Base-by-base conservation (phyloP, 2,329 filamentous ascomycete genomes). In the Venturia carpophila region DNA sequence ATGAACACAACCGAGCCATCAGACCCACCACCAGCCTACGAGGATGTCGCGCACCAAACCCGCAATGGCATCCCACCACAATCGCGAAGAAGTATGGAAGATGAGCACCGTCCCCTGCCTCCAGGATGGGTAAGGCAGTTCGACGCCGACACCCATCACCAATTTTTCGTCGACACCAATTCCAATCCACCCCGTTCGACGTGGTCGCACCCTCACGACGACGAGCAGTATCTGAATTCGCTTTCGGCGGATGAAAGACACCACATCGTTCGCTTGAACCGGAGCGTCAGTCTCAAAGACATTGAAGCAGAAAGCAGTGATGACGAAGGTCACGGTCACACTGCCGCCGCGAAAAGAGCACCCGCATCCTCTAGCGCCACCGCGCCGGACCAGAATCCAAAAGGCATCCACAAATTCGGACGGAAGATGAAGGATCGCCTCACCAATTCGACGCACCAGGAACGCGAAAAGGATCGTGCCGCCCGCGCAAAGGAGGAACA, bases 181-280 rank as follows among this genome's bases (percentile, higher is more conserved):
- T 72, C 76, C 37, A 73, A 79, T 15, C 84, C 84, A 0, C 83
- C 83, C 0, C 79, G 82, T 60, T 81, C 80, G 65, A 85, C 84
- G 68, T 87, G 84, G 84, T 78, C 80, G 56, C 84, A 87, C 70
- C 84, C 84, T 0, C 82, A 85, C 71, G 84, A 87, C 69, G 84
- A 86, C 69, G 78, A 82, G 1, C 69, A 79, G 62, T 86, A 81
- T 70, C 74, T 87, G 34, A 70, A 70, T 39, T 79, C 78, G 0
- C 75, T 87, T 0, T 71, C 78, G 0, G 71, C 77, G 0, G 73
- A 78, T 62, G 82, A 86, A 69, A 77, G 83, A 24, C 79, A 80
- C 58, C 73, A 76, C 27, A 75, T 85, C 49, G 73, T 73, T 58
- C 71, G 71, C 9, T 68, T 77, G 49, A 73, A 76, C 60, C 70